Evolutionary conservation across 768 basidiomycete species (phyloP).

Genomic region (Boletus vermiculosoides): DNA sequence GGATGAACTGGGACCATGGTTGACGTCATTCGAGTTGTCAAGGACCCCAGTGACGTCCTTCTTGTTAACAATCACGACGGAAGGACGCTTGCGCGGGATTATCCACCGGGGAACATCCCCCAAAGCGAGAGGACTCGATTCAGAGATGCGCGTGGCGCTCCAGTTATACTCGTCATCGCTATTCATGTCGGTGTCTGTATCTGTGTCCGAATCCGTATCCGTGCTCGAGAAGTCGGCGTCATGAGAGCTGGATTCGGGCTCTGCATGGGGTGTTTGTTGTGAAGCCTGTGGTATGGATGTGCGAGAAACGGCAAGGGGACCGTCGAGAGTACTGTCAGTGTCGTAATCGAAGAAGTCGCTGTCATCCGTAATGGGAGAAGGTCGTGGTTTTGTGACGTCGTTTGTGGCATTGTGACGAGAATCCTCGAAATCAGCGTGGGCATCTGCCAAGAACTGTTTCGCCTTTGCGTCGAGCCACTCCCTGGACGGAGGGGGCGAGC

Average conservation of each 20-base stretch:
- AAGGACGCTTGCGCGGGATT: conserved; percentile 22
- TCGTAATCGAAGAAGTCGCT: conserved; percentile 22
- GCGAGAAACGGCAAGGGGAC: not conserved
- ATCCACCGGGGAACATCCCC: conserved; percentile 16
- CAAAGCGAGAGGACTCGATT: conserved; percentile 5
- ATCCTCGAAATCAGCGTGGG: conserved; percentile 13
- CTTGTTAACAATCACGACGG: conserved; percentile 9
- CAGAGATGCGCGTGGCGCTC: conserved; percentile 2
- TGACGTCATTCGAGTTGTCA: not conserved
- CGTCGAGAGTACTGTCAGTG: conserved; percentile 20
- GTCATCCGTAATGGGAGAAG: conserved; percentile 5
- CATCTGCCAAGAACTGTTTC: conserved; percentile 14
- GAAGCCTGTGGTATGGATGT: not conserved
- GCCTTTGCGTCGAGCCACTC: conserved; percentile 20
- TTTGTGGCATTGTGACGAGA: not conserved
- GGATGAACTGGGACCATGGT: not conserved
- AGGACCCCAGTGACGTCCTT: not conserved
- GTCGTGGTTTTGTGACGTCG: not conserved
- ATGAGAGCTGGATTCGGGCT: conserved; percentile 5
- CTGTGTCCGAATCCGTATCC: conserved; percentile 14
- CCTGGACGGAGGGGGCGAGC: conserved; percentile 12
- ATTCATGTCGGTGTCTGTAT: conserved; percentile 17
- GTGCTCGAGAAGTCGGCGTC: conserved; percentile 8
- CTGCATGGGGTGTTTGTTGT: not conserved
- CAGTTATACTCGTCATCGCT: conserved; percentile 17